Evolutionary conservation across 192 early-diverging fungal genomes (phyloP).

Genomic region (Funneliformis geosporum): DNA sequence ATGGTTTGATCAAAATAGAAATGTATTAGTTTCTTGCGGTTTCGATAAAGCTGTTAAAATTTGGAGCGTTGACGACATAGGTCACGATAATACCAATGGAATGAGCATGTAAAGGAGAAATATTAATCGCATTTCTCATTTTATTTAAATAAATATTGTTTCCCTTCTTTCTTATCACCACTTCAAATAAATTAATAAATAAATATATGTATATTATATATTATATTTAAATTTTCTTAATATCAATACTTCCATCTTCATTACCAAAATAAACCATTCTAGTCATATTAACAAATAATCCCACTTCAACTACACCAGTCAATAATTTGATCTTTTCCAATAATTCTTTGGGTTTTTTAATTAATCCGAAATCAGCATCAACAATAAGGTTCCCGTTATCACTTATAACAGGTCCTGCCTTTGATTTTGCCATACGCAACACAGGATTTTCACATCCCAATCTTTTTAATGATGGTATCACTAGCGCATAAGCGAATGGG

Average conservation of each 20-base stretch:
- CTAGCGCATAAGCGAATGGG: slow-evolving; percentile 76
- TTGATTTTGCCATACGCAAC: slow-evolving; percentile 83
- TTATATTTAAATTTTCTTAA: background rate
- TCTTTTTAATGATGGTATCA: slow-evolving; percentile 54
- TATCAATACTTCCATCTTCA: slow-evolving; percentile 56
- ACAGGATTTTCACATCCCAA: slow-evolving; percentile 51
- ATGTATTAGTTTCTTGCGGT: slow-evolving; percentile 53
- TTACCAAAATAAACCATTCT: slow-evolving; percentile 82
- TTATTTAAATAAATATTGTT: too few relatives aligned
- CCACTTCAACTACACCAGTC: slow-evolving; percentile 91
- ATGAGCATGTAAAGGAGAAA: too few relatives aligned
- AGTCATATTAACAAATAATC: slow-evolving; percentile 88
- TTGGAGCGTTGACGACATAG: slow-evolving; percentile 41
- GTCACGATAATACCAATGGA: background rate
- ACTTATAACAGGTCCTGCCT: slow-evolving; percentile 92
- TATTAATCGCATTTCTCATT: too few relatives aligned
- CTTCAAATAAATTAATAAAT: background rate
- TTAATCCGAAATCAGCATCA: slow-evolving; percentile 80
- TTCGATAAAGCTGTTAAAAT: slow-evolving; percentile 63
- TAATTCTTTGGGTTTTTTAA: slow-evolving; percentile 58
- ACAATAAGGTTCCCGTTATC: slow-evolving; percentile 94
- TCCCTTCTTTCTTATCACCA: background rate
- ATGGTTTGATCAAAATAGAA: slow-evolving; percentile 49
- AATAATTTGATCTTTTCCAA: slow-evolving; percentile 65
- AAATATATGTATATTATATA: background rate